phyloP scores from a whole-genome alignment of 2,329 filamentous ascomycete species.

The Verticillium longisporum region DNA sequence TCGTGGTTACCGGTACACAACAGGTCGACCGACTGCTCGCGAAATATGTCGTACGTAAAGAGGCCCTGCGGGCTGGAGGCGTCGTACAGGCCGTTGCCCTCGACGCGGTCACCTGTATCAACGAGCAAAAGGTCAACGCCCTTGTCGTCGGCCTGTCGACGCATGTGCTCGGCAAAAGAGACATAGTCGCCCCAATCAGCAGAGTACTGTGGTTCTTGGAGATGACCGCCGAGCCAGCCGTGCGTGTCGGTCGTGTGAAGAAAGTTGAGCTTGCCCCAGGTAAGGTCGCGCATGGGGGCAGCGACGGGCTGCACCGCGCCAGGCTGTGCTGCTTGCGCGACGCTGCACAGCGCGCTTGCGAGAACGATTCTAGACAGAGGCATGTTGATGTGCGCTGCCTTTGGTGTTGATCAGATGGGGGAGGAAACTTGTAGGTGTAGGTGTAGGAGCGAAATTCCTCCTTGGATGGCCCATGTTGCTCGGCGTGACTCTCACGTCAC shows the following conservation, averaged over 20 bases:
- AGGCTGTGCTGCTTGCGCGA: conserved; percentile 59
- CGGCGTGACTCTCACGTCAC: neutral
- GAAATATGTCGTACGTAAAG: conserved; percentile 83
- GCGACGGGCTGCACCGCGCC: conserved; percentile 69
- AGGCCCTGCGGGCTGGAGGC: conserved; percentile 79
- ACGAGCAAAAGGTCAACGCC: conserved; percentile 86
- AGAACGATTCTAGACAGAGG: conserved; percentile 8
- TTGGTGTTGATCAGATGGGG: neutral
- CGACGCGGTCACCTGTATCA: conserved; percentile 88
- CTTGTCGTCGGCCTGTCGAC: conserved; percentile 66
- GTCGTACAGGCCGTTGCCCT: conserved; percentile 93
- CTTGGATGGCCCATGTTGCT: neutral
- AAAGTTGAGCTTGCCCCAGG: conserved; percentile 94
- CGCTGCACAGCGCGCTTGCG: conserved; percentile 24
- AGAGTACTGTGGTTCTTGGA: conserved; percentile 89
- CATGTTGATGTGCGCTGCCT: neutral
- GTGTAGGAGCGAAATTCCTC: neutral
- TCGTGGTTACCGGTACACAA: conserved; percentile 92
- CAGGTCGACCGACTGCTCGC: conserved; percentile 75
- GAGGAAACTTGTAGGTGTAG: neutral
- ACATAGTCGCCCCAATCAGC: conserved; percentile 98
- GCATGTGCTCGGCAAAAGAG: conserved; percentile 82
- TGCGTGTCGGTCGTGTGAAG: conserved; percentile 96
- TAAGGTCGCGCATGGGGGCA: conserved; percentile 75
- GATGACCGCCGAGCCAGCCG: conserved; percentile 90